Evolutionary conservation across 768 basidiomycete genomes (phyloP).

Genomic region (Suillus discolor): DNA sequence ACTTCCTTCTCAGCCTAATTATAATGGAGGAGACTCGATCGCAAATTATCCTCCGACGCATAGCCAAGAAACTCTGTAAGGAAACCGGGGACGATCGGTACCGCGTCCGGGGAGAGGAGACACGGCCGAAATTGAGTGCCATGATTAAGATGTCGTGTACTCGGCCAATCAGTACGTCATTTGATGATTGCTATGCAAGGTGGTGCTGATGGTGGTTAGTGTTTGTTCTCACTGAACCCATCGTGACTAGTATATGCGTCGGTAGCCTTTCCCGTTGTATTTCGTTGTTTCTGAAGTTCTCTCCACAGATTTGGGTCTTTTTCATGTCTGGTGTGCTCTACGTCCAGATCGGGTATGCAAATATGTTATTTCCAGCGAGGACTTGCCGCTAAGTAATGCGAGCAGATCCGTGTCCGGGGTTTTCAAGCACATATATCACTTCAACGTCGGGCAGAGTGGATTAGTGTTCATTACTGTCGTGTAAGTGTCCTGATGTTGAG

Average conservation of each 20-base stretch:
- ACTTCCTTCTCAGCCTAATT: conserved; percentile 51
- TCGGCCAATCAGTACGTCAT: conserved; percentile 65
- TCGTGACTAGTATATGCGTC: conserved; percentile 74
- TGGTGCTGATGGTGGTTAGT: conserved; percentile 13
- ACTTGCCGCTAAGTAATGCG: conserved; percentile 4
- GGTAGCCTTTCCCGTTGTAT: conserved; percentile 23
- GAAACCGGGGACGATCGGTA: conserved; percentile 67
- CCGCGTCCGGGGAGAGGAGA: conserved; percentile 64
- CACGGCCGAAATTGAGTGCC: conserved; percentile 51
- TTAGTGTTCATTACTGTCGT: conserved; percentile 58
- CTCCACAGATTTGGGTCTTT: conserved; percentile 61
- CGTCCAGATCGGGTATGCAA: conserved; percentile 56
- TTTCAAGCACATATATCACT: conserved; percentile 58
- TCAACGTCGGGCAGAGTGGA: conserved; percentile 62
- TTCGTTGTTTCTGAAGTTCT: background rate
- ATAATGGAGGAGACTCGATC: conserved; percentile 73
- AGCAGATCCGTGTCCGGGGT: conserved; percentile 55
- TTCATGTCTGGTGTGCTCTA: conserved; percentile 77
- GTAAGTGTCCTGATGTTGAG: conserved; percentile 35
- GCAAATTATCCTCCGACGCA: conserved; percentile 64
- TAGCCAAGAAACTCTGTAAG: conserved; percentile 64
- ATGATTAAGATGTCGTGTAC: conserved; percentile 72
- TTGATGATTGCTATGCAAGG: background rate
- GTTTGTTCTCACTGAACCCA: conserved; percentile 50
- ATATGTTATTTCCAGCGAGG: background rate